Evolutionary conservation across 2,329 filamentous ascomycete genomes (phyloP).

Genomic region (Scolecobasidium constrictum): DNA sequence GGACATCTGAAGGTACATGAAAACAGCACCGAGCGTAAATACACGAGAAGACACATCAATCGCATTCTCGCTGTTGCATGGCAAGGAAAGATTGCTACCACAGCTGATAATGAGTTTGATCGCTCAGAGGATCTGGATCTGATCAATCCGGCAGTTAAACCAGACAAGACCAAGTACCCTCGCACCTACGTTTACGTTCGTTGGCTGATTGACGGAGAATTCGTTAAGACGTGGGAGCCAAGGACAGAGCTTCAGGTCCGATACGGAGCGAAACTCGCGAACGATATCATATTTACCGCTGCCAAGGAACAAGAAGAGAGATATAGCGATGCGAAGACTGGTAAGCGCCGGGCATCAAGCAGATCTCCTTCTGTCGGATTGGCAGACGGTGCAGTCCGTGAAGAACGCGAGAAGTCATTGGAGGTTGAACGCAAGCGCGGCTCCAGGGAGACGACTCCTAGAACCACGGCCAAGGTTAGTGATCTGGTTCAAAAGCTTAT

Average conservation of each 20-base stretch:
- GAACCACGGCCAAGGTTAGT: constrained; percentile 7
- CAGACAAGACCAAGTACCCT: constrained; percentile 8
- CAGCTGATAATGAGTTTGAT: constrained; percentile 6
- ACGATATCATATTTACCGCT: constrained; percentile 8
- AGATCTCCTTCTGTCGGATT: constrained; percentile 8
- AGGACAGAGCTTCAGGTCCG: constrained; percentile 7
- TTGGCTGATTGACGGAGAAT: constrained; percentile 7
- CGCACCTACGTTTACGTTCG: constrained; percentile 8
- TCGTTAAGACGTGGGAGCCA: constrained; percentile 7
- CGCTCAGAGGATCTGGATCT: constrained; percentile 7
- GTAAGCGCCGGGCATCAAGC: constrained; percentile 8
- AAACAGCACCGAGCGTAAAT: constrained; percentile 8
- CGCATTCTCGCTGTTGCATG: constrained; percentile 9
- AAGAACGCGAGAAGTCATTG: constrained; percentile 8
- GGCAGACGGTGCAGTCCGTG: constrained; percentile 6
- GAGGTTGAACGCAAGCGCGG: constrained; percentile 7
- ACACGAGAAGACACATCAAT: constrained; percentile 9
- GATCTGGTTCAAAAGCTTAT: constrained; percentile 7
- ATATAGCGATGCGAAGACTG: constrained; percentile 7
- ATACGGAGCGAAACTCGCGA: constrained; percentile 9
- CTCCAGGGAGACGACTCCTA: constrained; percentile 7
- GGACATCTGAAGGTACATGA: constrained; percentile 7
- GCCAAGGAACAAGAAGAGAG: constrained; percentile 8
- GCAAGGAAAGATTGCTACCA: constrained; percentile 8
- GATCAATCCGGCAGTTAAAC: constrained; percentile 7